phyloP scores from a whole-genome alignment of 495 filamentous ascomycete genomes.

The Xylaria telfairii region DNA sequence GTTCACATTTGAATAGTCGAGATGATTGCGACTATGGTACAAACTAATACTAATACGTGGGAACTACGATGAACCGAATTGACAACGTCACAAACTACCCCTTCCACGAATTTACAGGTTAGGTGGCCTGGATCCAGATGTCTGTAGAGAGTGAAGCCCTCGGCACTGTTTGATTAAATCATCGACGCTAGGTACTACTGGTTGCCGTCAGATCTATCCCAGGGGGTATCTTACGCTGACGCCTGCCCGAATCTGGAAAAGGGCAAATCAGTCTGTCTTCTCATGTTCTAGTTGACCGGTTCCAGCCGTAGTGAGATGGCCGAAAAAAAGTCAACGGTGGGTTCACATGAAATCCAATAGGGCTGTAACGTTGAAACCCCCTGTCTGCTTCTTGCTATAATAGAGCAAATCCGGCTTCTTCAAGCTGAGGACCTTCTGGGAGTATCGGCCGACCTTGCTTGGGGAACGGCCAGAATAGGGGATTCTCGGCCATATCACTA shows the following conservation, averaged over 20 bases:
- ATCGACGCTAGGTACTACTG: slow-evolving; percentile 6
- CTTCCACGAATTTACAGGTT: neutral
- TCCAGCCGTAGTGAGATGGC: neutral
- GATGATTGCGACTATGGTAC: neutral
- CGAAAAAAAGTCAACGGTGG: neutral
- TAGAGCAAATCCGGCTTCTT: slow-evolving; percentile 54
- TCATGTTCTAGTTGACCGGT: neutral
- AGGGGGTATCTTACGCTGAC: slow-evolving; percentile 22
- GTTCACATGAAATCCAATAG: neutral
- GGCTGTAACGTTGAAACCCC: neutral
- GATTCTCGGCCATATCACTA: slow-evolving; percentile 42
- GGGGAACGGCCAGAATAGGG: slow-evolving; percentile 62
- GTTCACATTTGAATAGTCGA: neutral
- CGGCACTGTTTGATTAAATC: neutral
- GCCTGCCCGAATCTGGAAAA: neutral
- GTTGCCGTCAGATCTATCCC: slow-evolving; percentile 8
- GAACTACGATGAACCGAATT: neutral
- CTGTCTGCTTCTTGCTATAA: slow-evolving; percentile 30
- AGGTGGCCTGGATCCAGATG: neutral
- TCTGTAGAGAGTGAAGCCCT: neutral
- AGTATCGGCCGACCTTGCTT: slow-evolving; percentile 61
- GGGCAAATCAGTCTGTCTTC: slow-evolving; percentile 5
- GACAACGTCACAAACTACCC: neutral
- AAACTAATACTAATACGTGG: neutral
- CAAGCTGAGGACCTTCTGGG: slow-evolving; percentile 47